Evolutionary conservation across 2,329 filamentous ascomycete genomes (phyloP), one percentile per base, ranked within the genome.

Genomic region (Aureobasidium subglaciale): DNA sequence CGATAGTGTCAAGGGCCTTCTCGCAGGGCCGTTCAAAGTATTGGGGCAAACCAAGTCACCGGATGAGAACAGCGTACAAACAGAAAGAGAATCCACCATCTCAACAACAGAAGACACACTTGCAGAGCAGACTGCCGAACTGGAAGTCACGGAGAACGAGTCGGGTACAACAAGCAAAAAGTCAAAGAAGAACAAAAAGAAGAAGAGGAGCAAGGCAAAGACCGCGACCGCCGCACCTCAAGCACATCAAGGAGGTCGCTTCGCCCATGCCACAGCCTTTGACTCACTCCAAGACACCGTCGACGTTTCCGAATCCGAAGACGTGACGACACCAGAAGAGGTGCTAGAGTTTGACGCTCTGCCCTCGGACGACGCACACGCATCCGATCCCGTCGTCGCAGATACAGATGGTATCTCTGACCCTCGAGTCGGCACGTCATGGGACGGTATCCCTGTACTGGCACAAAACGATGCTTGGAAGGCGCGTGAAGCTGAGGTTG

Each of bases 221-320:
- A 29, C 35, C 25, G 40, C n/a, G 27, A 52, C 38, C 15, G 41
- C 38, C n/a, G 27, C 48, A 32, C 11, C 42, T 18, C 6, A 32
- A 42, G 8, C 43, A 42, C 22, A 48, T 10, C 40, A 43, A 43
- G 16, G 61, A 41, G 43, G 61, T 57, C 42, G 59, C 56, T 68
- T 69, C 40, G 66, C 64, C 16, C 63, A 67, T 59, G 43, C 63
- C 20, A 67, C 65, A 22, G 59, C 58, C 43, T 71, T 68, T 32
- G 69, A 69, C 38, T 56, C 62, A 18, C 60, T 68, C 9, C 53
- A 56, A 38, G 46, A 57, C 30, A 54, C 58, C 20, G 55, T 59
- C 60, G 62, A 65, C n/a, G 55, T 56, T 1, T 54, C 57, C 5
- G 49, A 46, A 11, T 38, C 56, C 48, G 46, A 57, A 6, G 56